Conservation (phyloP, 495 filamentous ascomycete species). For the Trichocladium uniseriatum region DNA sequence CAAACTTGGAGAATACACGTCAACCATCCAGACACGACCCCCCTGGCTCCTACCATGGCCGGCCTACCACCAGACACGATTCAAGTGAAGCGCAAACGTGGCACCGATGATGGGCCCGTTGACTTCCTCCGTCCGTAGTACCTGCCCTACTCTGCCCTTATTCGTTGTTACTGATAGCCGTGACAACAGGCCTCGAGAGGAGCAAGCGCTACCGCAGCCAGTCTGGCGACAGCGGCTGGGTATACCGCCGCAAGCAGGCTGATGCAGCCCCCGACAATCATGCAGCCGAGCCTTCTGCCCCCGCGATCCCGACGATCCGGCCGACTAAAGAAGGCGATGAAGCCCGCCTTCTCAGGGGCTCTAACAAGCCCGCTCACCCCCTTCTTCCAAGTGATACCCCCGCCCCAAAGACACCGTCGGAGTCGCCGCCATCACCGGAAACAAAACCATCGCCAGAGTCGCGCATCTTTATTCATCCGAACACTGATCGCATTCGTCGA, state of each 20-base stretch:
- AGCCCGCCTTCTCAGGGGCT: slow-evolving; percentile 6
- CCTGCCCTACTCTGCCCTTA: not conserved
- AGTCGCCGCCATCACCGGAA: not conserved
- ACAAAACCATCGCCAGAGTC: not conserved
- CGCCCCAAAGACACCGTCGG: not conserved
- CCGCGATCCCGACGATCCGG: slow-evolving; percentile 14
- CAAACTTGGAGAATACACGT: slow-evolving; percentile 4
- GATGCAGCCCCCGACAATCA: slow-evolving; percentile 10
- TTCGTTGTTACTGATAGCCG: not conserved
- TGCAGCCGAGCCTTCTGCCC: not conserved
- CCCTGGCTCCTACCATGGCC: slow-evolving; percentile 28
- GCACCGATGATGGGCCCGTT: slow-evolving; percentile 41
- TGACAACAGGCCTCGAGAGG: slow-evolving; percentile 16
- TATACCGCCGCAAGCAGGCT: slow-evolving; percentile 34
- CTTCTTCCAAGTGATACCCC: not conserved
- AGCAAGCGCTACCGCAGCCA: slow-evolving; percentile 34
- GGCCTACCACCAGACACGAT: slow-evolving; percentile 40
- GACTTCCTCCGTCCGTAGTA: slow-evolving; percentile 42
- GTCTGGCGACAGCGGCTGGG: slow-evolving; percentile 25
- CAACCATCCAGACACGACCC: slow-evolving; percentile 2
- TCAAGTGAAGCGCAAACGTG: slow-evolving; percentile 47
- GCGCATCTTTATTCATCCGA: slow-evolving; percentile 2
- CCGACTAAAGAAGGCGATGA: slow-evolving; percentile 18
- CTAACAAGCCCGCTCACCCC: slow-evolving; percentile 6
- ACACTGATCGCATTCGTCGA: slow-evolving; percentile 20